phyloP scores from a whole-genome alignment of 2,329 filamentous ascomycete genomes.

The Allantophomopsis cytisporea region DNA sequence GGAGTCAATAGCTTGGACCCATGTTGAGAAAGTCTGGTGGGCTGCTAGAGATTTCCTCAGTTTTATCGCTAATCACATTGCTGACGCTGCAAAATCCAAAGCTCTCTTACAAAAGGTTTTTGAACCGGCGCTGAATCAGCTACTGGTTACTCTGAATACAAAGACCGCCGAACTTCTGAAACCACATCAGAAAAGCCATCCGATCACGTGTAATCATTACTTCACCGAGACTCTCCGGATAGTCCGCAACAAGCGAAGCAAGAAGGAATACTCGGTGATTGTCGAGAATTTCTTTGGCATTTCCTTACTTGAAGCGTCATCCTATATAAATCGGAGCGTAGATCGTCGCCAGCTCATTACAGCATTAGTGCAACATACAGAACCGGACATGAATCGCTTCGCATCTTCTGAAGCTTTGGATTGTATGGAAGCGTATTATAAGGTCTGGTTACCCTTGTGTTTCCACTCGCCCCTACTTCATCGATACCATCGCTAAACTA shows the following conservation, averaged over 20 bases:
- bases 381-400: constrained; percentile 15
- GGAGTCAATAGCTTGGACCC: constrained; percentile 14
- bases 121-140: constrained; percentile 2
- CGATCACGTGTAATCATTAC: constrained; percentile 23
- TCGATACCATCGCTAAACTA: background rate
- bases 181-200: constrained; percentile 14
- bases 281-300: background rate
- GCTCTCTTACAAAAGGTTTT: constrained; percentile 7
- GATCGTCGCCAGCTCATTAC: constrained; percentile 4
- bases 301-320: constrained; percentile 1
- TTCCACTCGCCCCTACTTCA: background rate
- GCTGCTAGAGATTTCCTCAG: constrained; percentile 9
- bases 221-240: constrained; percentile 18
- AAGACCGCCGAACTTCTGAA: constrained; percentile 9
- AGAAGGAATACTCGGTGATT: background rate
- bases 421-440: constrained; percentile 18
- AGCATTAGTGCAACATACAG: constrained; percentile 1
- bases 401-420: constrained; percentile 17
- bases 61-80: constrained; percentile 7
- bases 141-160: constrained; percentile 6
- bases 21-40: constrained; percentile 8
- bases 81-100: background rate
- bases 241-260: constrained; percentile 4
- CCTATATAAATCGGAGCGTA: background rate
- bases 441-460: constrained; percentile 8